Base-by-base conservation (phyloP, 2,329 filamentous ascomycete species). In the Trichoderma asperellum region DNA sequence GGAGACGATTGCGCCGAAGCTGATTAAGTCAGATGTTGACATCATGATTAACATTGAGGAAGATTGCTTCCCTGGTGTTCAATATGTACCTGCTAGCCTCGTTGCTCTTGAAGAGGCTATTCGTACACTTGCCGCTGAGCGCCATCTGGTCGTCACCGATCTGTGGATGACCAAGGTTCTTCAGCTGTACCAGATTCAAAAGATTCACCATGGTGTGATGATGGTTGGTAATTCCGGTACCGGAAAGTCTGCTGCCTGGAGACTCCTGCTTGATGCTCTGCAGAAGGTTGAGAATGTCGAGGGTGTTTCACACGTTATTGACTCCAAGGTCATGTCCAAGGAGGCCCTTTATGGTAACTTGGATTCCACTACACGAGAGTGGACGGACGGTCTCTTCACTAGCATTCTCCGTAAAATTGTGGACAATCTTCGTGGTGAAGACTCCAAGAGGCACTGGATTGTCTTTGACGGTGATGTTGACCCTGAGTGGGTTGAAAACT, bases 311-410 rank as follows among this genome's bases (percentile, higher is more conserved):
- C 96, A 99, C 77, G 92, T 99, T 68, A 99, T 99, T 74, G 96
- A 99, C 80, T 96, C 95, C 52, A 99, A 99, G 83, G 96, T 99
- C 80, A 99, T 99, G 96, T 97, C 94, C 64, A 99, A 99, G 82
- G 96, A 99, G 82, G 92, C 93, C 29, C 85, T 99, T 4, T 99
- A 99, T 77, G 96, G 96, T 77, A 97, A 90, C 75, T 86, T 99
- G 60, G 96, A 99, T 79, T 94, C 93, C 70, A 99, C 96, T 2
- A 99, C 96, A 2, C 90, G 96, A 75, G 96, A 99, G 81, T 99
- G 96, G 96, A 99, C 96, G 0, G 96, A 99, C 76, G 96, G 96
- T 80, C 86, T 99, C 12, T 99, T 99, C 79, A 99, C 96, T 10
- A 97, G 95, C 78, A 99, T 97, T 73, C 85, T 99, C 53, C 91